phyloP scores from a whole-genome alignment of 2,329 filamentous ascomycete species.

The Fusarium solani-melongenae region DNA sequence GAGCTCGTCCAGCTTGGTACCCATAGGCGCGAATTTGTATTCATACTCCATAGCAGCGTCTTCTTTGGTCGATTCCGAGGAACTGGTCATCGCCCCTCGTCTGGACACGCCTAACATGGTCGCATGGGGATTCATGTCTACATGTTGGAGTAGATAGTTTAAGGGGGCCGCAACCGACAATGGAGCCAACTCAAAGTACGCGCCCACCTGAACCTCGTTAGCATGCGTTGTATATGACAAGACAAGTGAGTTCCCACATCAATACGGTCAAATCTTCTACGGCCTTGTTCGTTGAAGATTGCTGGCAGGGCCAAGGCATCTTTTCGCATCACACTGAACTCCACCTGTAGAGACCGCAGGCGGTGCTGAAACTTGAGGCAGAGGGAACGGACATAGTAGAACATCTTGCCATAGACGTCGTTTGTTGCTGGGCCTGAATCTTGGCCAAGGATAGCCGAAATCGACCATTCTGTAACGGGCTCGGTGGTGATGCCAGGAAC shows the following conservation, averaged over 20 bases:
- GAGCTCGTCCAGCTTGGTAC: constrained; percentile 30
- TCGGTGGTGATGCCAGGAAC: constrained; percentile 25
- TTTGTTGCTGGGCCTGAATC: constrained; percentile 22
- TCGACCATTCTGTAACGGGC: constrained; percentile 45
- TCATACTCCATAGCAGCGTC: constrained; percentile 9
- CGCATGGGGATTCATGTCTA: constrained; percentile 41
- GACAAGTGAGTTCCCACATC: constrained; percentile 6
- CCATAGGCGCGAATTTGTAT: not conserved
- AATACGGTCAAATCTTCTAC: constrained; percentile 26
- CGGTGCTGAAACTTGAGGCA: constrained; percentile 36
- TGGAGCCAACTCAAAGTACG: constrained; percentile 17
- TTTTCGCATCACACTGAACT: constrained; percentile 8
- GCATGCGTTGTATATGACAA: not conserved
- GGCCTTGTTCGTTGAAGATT: not conserved
- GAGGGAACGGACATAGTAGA: constrained; percentile 39
- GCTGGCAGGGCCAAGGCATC: not conserved
- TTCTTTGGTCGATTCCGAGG: not conserved
- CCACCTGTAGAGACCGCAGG: not conserved
- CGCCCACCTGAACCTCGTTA: constrained; percentile 16
- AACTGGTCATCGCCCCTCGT: not conserved
- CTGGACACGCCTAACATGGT: constrained; percentile 34
- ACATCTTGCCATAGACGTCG: constrained; percentile 46
- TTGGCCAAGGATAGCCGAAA: constrained; percentile 37
- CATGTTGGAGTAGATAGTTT: constrained; percentile 32
- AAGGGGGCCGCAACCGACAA: constrained; percentile 8